phyloP scores from a whole-genome alignment of 768 basidiomycete genomes.

The Nidularia pulvinata region DNA sequence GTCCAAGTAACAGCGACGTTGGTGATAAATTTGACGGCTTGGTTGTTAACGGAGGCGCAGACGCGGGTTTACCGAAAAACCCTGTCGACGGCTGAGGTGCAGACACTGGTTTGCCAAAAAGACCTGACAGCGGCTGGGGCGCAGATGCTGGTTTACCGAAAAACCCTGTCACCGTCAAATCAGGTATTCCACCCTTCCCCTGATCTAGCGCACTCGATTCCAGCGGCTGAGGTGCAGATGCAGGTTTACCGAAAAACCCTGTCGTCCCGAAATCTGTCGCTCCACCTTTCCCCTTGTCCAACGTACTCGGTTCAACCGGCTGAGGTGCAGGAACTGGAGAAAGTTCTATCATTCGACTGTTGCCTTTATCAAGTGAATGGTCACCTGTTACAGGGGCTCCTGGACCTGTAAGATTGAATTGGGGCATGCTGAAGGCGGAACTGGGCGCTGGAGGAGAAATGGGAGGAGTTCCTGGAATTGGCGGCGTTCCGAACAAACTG shows the following conservation, averaged over 20 bases:
- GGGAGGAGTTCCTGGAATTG: conserved; percentile 1
- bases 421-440: conserved; percentile 2
- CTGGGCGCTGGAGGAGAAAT: background rate
- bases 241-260: background rate
- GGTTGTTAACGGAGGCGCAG: no score
- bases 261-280: no score
- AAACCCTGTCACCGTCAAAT: no score
- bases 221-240: background rate
- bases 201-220: background rate
- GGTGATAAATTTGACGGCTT: no score
- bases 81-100: background rate
- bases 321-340: no score
- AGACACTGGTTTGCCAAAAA: background rate
- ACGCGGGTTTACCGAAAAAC: background rate
- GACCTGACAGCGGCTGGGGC: background rate
- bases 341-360: no score
- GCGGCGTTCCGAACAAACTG: conserved; percentile 1
- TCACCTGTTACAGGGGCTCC: no score
- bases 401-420: conserved; percentile 8
- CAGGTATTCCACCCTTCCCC: background rate
- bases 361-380: no score
- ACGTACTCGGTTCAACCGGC: no score
- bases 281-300: no score
- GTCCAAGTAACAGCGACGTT: no score
- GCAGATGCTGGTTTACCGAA: no score